Conservation (phyloP, 306 rosid species). For the Malus sylvestris region DNA sequence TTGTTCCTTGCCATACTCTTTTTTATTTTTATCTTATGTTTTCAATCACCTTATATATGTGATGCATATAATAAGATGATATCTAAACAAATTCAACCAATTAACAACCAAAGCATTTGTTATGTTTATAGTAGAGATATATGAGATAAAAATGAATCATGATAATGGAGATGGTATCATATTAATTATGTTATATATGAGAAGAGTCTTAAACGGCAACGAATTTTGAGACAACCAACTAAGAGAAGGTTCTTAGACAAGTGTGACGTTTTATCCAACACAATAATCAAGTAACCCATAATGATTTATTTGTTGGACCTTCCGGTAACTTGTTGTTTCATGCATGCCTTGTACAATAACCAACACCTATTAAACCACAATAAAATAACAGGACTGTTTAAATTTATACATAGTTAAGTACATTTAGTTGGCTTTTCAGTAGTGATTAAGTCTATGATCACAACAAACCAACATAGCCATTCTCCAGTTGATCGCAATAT, state of each 20-base stretch:
- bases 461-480: constrained; percentile 25
- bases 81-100: not conserved
- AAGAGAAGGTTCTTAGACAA: constrained; percentile 1
- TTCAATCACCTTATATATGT: not conserved
- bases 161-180: not conserved
- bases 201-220: constrained; percentile 15
- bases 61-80: not conserved
- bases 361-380: constrained; percentile 15
- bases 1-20: not conserved
- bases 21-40: not conserved
- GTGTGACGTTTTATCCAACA: constrained; percentile 41
- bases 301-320: constrained; percentile 31
- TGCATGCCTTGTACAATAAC: constrained; percentile 8
- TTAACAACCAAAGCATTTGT: not conserved
- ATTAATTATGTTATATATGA: not conserved
- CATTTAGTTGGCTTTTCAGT: constrained; percentile 45
- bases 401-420: constrained; percentile 22
- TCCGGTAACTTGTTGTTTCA: constrained; percentile 15
- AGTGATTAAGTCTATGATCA: constrained; percentile 25
- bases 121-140: not conserved
- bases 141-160: too few relatives aligned
- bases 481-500: constrained; percentile 29
- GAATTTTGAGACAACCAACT: not conserved
- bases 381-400: constrained; percentile 1
- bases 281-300: constrained; percentile 43